Percentiles rank a stretch among this genome's conserved stretches.
phyloP scores from a whole-genome alignment of 2,329 filamentous ascomycete genomes.

The Graphilbum fragrans region DNA sequence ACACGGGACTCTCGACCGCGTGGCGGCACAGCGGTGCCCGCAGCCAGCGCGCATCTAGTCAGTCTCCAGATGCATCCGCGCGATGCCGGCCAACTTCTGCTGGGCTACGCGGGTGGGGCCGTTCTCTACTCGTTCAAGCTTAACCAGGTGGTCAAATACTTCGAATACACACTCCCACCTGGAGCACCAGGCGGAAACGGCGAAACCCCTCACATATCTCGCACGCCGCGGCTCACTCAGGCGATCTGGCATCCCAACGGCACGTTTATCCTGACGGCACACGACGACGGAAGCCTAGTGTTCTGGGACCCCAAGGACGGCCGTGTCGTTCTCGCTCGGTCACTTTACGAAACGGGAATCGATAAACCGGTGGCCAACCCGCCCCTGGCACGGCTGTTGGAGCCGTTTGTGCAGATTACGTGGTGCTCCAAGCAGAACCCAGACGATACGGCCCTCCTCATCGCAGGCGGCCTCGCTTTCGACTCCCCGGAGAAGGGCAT shows the following conservation, averaged over 20 bases:
- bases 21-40: slow-evolving; percentile 19
- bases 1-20: slow-evolving; percentile 47
- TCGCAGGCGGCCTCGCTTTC: slow-evolving; percentile 67
- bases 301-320: slow-evolving; percentile 93
- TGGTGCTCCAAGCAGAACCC: slow-evolving; percentile 95
- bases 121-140: slow-evolving; percentile 93
- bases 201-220: slow-evolving; percentile 43
- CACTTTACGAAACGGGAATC: slow-evolving; percentile 60
- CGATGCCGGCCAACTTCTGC: slow-evolving; percentile 81
- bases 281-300: slow-evolving; percentile 84
- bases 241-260: slow-evolving; percentile 92
- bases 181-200: slow-evolving; percentile 79
- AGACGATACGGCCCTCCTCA: slow-evolving; percentile 79
- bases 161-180: slow-evolving; percentile 69
- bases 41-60: neutral
- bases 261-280: slow-evolving; percentile 73
- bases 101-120: slow-evolving; percentile 82
- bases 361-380: slow-evolving; percentile 47
- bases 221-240: slow-evolving; percentile 66
- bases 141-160: slow-evolving; percentile 64
- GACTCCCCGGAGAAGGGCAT: slow-evolving; percentile 62
- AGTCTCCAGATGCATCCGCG: slow-evolving; percentile 70
- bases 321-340: slow-evolving; percentile 71
- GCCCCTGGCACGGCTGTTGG: slow-evolving; percentile 44
- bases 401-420: slow-evolving; percentile 64